Evolutionary conservation across 2,329 filamentous ascomycete species (phyloP).

Genomic region (Bertia moriformis): DNA sequence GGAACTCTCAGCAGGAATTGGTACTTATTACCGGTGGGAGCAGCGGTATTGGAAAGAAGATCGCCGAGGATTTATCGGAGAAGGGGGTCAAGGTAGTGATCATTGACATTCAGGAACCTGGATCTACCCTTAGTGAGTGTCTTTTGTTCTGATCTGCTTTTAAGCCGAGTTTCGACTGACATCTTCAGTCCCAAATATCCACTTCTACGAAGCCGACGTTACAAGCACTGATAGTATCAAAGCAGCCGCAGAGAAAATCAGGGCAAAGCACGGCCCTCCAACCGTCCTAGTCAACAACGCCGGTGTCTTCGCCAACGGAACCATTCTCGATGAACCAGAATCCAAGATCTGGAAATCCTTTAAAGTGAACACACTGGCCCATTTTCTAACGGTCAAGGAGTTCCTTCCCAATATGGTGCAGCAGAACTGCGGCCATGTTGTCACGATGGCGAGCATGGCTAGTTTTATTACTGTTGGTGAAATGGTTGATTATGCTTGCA

Average conservation of each 20-base stretch:
- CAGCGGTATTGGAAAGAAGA: slow-evolving; percentile 20
- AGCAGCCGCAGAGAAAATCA: slow-evolving; percentile 24
- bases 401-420: slow-evolving; percentile 34
- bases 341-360: slow-evolving; percentile 28
- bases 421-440: slow-evolving; percentile 37
- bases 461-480: slow-evolving; percentile 28
- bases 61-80: slow-evolving; percentile 14
- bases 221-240: slow-evolving; percentile 17
- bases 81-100: slow-evolving; percentile 16
- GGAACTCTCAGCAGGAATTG: slow-evolving; percentile 13
- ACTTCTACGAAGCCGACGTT: slow-evolving; percentile 19
- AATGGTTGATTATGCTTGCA: slow-evolving; percentile 33
- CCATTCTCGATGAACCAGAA: slow-evolving; percentile 28
- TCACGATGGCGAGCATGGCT: slow-evolving; percentile 37
- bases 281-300: slow-evolving; percentile 21
- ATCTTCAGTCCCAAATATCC: slow-evolving; percentile 14
- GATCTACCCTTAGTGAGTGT: slow-evolving; percentile 11
- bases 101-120: slow-evolving; percentile 17
- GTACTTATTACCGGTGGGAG: slow-evolving; percentile 19
- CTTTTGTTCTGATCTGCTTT: slow-evolving; percentile 15
- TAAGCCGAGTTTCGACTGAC: slow-evolving; percentile 11
- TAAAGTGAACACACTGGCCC: slow-evolving; percentile 33
- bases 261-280: slow-evolving; percentile 16
- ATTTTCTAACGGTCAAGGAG: slow-evolving; percentile 31
- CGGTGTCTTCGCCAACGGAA: slow-evolving; percentile 25